phyloP scores from a whole-genome alignment of 352 stramenopile species.

The Globisporangium emineosum region DNA sequence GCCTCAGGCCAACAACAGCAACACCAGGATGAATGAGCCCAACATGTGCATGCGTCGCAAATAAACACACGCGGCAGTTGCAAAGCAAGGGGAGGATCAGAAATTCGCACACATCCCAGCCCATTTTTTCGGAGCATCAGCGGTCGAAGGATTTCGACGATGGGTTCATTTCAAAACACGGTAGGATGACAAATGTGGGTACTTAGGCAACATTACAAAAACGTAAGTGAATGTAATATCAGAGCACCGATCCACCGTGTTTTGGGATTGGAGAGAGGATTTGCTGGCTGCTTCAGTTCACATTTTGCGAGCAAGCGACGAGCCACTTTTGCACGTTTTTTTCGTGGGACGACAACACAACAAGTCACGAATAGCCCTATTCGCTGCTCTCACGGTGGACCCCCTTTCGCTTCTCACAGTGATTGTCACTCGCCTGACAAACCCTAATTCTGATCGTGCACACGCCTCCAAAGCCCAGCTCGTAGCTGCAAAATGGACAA shows the following conservation, averaged over 20 bases:
- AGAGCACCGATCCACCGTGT: neutral
- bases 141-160: neutral
- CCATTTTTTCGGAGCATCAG: neutral
- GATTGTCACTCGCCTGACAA: neutral
- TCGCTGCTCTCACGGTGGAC: conserved; percentile 3
- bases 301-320: neutral
- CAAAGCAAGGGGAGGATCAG: neutral
- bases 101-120: neutral
- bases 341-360: conserved; percentile 4
- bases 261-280: neutral
- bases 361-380: conserved; percentile 4
- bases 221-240: neutral
- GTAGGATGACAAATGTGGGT: no score
- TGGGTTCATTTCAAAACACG: conserved; percentile 11
- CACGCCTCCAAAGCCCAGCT: no score
- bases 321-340: conserved; percentile 1
- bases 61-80: neutral
- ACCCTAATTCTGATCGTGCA: no score
- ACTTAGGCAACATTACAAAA: neutral
- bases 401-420: neutral
- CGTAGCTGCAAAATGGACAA: no score
- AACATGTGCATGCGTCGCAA: neutral
- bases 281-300: neutral
- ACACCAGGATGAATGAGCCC: no score
- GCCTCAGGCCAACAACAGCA: neutral